phyloP scores from a whole-genome alignment of 139 green algal genomes.

The Haematococcus sp. region DNA sequence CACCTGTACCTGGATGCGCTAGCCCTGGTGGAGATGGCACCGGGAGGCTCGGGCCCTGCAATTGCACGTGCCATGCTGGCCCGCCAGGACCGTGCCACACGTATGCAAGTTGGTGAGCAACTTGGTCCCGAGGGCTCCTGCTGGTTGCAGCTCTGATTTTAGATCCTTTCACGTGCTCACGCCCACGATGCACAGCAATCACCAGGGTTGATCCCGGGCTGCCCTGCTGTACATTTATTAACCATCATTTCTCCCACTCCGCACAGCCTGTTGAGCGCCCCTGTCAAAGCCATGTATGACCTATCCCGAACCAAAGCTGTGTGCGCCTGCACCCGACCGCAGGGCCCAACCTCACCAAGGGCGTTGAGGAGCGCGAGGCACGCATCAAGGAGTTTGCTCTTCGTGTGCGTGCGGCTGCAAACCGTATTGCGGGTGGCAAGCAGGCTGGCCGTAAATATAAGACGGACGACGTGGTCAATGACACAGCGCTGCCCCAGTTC shows the following conservation, averaged over 20 bases:
- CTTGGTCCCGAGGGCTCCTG: too few relatives aligned
- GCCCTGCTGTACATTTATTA: too few relatives aligned
- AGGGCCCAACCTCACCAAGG: slow-evolving; percentile 30
- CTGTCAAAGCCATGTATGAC: too few relatives aligned
- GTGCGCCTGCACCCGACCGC: neutral
- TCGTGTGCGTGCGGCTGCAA: slow-evolving; percentile 34
- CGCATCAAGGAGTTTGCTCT: slow-evolving; percentile 44
- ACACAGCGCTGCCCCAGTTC: slow-evolving; percentile 54
- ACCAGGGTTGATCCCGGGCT: too few relatives aligned
- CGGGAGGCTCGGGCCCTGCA: slow-evolving; percentile 19
- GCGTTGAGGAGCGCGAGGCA: slow-evolving; percentile 47
- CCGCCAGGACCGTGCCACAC: slow-evolving; percentile 26
- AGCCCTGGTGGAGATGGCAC: slow-evolving; percentile 30
- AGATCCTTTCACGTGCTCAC: too few relatives aligned
- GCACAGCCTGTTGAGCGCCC: too few relatives aligned
- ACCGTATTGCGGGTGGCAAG: slow-evolving; percentile 25
- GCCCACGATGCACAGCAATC: too few relatives aligned
- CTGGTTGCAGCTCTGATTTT: too few relatives aligned
- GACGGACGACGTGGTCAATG: slow-evolving; percentile 59
- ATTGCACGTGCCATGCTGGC: slow-evolving; percentile 26
- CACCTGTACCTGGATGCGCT: slow-evolving; percentile 37
- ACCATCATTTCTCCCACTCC: too few relatives aligned
- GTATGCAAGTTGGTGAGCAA: slow-evolving; percentile 32
- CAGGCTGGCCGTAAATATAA: slow-evolving; percentile 21
- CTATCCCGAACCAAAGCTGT: too few relatives aligned